Conservation (phyloP, 352 stramenopile genomes). For the Globisporangium emineosum region DNA sequence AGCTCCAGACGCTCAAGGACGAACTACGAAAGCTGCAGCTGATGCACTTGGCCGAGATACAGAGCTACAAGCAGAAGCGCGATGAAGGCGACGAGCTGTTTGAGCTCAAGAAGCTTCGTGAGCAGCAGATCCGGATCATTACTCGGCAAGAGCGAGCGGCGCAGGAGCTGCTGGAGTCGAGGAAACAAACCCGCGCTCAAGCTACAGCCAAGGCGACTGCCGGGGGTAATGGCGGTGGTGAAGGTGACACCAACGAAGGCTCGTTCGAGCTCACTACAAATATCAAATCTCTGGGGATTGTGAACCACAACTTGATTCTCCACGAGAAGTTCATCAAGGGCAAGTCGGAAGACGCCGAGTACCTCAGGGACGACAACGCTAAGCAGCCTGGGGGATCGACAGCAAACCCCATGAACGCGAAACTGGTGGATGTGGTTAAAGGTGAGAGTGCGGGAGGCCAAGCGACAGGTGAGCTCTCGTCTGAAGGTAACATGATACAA, state of each 20-base stretch:
- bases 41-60: constrained; percentile 55
- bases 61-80: constrained; percentile 56
- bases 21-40: constrained; percentile 54
- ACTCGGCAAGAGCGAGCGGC: constrained; percentile 40
- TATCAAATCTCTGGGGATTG: constrained; percentile 57
- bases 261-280: constrained; percentile 40
- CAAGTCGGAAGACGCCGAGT: constrained; percentile 56
- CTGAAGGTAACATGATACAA: neutral
- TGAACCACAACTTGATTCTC: constrained; percentile 66
- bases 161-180: constrained; percentile 34
- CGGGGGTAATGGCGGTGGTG: constrained; percentile 8
- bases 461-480: constrained; percentile 7
- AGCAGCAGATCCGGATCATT: constrained; percentile 46
- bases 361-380: constrained; percentile 39
- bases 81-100: constrained; percentile 64
- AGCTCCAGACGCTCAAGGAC: constrained; percentile 57
- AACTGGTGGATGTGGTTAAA: constrained; percentile 2
- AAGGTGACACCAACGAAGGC: neutral
- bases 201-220: constrained; percentile 17
- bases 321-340: constrained; percentile 69
- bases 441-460: neutral
- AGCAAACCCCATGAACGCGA: constrained; percentile 3
- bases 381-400: neutral
- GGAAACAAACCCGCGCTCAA: constrained; percentile 33
- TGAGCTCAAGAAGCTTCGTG: constrained; percentile 53